Conservation (phyloP, 805 yeast genomes). For the Ogataea neopini region DNA sequence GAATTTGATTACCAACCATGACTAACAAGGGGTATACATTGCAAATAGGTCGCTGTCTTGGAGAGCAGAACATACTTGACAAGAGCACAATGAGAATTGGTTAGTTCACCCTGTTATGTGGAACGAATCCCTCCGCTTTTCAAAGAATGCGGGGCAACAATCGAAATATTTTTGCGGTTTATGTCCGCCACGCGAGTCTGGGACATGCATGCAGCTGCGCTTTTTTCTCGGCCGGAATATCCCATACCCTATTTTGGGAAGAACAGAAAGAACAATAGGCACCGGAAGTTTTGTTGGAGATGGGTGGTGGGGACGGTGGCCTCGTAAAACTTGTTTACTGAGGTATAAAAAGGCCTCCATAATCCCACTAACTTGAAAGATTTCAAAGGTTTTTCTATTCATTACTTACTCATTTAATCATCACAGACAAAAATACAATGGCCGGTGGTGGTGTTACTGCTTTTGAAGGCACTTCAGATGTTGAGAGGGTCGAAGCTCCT, state of each 20-base stretch:
- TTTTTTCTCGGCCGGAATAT: conserved; percentile 4
- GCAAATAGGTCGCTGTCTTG: too few relatives aligned
- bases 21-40: too few relatives aligned
- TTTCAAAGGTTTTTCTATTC: background rate
- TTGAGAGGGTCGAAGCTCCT: conserved; percentile 38
- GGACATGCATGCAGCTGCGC: conserved; percentile 2
- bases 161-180: background rate
- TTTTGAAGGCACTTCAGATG: conserved; percentile 7
- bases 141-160: conserved; percentile 4
- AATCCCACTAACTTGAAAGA: background rate
- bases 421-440: conserved; percentile 3
- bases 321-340: too few relatives aligned
- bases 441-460: conserved; percentile 8
- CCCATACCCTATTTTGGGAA: background rate
- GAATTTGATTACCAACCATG: too few relatives aligned
- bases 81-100: too few relatives aligned
- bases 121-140: background rate
- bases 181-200: background rate
- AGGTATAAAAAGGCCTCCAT: conserved; percentile 1
- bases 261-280: conserved; percentile 1
- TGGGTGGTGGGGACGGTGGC: too few relatives aligned
- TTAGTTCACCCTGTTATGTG: too few relatives aligned
- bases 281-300: background rate
- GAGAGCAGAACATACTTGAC: too few relatives aligned
- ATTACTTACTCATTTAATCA: background rate